phyloP scores from a whole-genome alignment of 2,329 filamentous ascomycete genomes.

The Talaromyces rugulosus region DNA sequence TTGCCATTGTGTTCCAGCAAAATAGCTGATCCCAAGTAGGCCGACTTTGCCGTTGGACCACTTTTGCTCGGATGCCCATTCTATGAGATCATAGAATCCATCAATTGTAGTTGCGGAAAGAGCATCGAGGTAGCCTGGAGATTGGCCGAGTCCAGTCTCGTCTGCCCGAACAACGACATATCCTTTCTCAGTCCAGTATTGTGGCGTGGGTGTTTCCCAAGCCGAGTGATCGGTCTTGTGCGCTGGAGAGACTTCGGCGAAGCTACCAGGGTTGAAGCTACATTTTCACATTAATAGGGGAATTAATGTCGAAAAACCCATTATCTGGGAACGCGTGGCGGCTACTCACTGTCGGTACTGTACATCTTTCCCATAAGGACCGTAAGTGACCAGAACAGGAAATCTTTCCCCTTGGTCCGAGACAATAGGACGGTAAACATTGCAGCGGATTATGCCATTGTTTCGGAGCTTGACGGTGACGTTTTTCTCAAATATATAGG shows the following conservation, averaged over 20 bases:
- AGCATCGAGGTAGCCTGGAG: slow-evolving; percentile 49
- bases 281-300: not conserved
- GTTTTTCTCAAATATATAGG: slow-evolving; percentile 1
- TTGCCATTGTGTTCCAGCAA: slow-evolving; percentile 52
- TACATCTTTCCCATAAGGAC: not conserved
- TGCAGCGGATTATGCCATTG: not conserved
- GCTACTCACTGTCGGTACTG: not conserved
- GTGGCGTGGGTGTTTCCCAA: slow-evolving; percentile 58
- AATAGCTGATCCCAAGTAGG: slow-evolving; percentile 45
- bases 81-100: slow-evolving; percentile 49
- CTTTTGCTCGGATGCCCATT: slow-evolving; percentile 47
- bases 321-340: no score
- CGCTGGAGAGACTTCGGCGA: slow-evolving; percentile 49
- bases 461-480: not conserved
- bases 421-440: not conserved
- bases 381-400: not conserved
- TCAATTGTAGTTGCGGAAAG: slow-evolving; percentile 52
- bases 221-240: slow-evolving; percentile 53
- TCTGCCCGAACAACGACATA: slow-evolving; percentile 55
- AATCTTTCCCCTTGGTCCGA: not conserved
- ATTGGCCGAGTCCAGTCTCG: slow-evolving; percentile 50
- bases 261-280: slow-evolving; percentile 49
- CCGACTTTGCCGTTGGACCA: slow-evolving; percentile 52
- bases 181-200: slow-evolving; percentile 52
- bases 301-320: not conserved